These are phyloP conservation scores for Astrephomene gubernaculifera DNA, from an alignment of 139 green algal species.

Conservation along the genomic window DNA sequence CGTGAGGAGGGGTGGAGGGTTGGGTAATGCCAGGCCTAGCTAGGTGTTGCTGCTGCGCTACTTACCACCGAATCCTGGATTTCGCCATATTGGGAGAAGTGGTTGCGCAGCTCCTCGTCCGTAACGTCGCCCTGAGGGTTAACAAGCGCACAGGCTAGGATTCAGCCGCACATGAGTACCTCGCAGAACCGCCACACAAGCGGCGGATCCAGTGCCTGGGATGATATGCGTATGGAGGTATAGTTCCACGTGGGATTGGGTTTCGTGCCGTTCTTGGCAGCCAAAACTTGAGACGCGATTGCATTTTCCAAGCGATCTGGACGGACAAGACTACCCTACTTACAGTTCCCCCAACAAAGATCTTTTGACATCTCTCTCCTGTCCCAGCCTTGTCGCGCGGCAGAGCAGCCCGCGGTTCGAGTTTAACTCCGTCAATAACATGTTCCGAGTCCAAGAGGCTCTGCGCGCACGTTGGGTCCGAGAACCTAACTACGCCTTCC, in stretches of 20 bases:
- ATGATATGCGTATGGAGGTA: too few relatives aligned
- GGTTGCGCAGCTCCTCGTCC: constrained; percentile 76
- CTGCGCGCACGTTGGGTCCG: constrained; percentile 42
- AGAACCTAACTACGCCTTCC: constrained; percentile 42
- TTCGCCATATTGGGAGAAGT: constrained; percentile 81
- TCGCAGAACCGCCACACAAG: too few relatives aligned
- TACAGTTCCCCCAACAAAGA: constrained; percentile 87
- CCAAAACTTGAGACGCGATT: too few relatives aligned
- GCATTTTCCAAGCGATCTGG: too few relatives aligned
- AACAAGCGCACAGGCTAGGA: too few relatives aligned
- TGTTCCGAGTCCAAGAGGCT: constrained; percentile 62
- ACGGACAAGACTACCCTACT: constrained; percentile 30
- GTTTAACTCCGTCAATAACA: constrained; percentile 67
- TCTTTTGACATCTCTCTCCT: constrained; percentile 72
- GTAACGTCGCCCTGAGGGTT: constrained; percentile 75
- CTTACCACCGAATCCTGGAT: constrained; percentile 73
- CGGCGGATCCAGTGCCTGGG: too few relatives aligned
- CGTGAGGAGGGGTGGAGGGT: too few relatives aligned
- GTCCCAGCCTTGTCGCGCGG: constrained; percentile 66
- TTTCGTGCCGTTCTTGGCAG: too few relatives aligned
- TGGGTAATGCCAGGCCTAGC: too few relatives aligned
- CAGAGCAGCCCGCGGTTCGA: constrained; percentile 83
- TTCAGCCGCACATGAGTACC: too few relatives aligned
- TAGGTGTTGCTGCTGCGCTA: too few relatives aligned
- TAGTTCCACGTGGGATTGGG: too few relatives aligned